Percentiles rank a stretch among this genome's conserved stretches.
These are phyloP conservation scores for Vinca minor DNA, from an alignment of 257 asterid species.

Conservation along the genomic window DNA sequence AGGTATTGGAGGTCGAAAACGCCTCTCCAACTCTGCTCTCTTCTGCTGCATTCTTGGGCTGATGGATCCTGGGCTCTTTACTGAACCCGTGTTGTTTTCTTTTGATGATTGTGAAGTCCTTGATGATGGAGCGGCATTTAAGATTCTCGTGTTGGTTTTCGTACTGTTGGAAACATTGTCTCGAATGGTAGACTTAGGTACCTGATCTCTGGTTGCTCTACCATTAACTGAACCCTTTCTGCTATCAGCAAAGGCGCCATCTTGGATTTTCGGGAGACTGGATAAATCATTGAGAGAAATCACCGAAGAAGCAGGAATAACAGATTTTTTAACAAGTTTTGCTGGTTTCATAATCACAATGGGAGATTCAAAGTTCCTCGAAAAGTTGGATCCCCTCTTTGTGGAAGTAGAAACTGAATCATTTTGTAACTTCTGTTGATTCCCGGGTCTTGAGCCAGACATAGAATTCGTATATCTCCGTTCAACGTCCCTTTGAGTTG, in stretches of 20 bases:
- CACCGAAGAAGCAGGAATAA: conserved; percentile 55
- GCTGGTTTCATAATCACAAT: conserved; percentile 92
- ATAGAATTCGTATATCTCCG: conserved; percentile 25
- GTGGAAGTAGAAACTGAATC: conserved; percentile 29
- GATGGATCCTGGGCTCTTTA: conserved; percentile 49
- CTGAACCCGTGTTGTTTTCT: conserved; percentile 36
- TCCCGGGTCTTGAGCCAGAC: conserved; percentile 27
- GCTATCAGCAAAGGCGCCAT: conserved; percentile 23
- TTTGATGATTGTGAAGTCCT: conserved; percentile 40
- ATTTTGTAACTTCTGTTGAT: conserved; percentile 33
- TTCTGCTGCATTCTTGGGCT: conserved; percentile 76
- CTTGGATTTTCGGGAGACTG: conserved; percentile 31
- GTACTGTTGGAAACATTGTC: conserved; percentile 31
- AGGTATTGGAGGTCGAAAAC: conserved; percentile 61
- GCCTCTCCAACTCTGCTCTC: conserved; percentile 55
- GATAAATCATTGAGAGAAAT: conserved; percentile 41
- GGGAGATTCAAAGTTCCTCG: conserved; percentile 49
- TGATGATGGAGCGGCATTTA: conserved; percentile 33
- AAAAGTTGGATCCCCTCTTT: conserved; percentile 30
- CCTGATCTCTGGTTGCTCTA: conserved; percentile 28
- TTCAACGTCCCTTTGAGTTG: conserved; percentile 27
- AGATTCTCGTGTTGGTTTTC: conserved; percentile 30
- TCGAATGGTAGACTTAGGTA: conserved; percentile 25
- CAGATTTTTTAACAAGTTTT: conserved; percentile 55
- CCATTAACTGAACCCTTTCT: conserved; percentile 29